Conservation (phyloP, 177 flowering plant genomes). For the Vitis hybrid region DNA sequence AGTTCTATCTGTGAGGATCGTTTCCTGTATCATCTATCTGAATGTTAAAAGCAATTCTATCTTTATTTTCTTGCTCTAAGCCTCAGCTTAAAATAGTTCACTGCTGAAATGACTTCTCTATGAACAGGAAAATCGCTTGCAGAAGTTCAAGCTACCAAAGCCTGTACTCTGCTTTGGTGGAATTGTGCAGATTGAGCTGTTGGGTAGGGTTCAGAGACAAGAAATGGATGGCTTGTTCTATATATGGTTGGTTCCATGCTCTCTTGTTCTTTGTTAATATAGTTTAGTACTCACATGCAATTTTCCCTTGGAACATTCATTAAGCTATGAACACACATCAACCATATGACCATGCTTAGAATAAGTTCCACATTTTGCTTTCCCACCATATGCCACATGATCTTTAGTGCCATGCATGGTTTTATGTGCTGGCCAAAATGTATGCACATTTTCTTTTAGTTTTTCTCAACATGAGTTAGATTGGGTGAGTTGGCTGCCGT, state of each 20-base stretch:
- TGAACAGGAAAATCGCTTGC: conserved; percentile 62
- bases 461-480: too few relatives aligned
- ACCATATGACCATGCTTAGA: too few relatives aligned
- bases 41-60: too few relatives aligned
- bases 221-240: conserved; percentile 69
- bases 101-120: neutral
- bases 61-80: neutral
- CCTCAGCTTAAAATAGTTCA: neutral
- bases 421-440: neutral
- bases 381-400: neutral
- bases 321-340: neutral
- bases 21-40: too few relatives aligned
- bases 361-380: neutral
- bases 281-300: neutral
- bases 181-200: conserved; percentile 63
- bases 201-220: conserved; percentile 75
- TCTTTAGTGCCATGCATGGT: neutral
- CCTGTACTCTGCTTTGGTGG: conserved; percentile 82
- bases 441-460: too few relatives aligned
- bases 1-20: too few relatives aligned
- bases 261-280: neutral
- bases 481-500: too few relatives aligned
- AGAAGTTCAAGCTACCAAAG: conserved; percentile 72
- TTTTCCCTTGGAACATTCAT: neutral
- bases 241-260: conserved; percentile 44